These are phyloP conservation scores for Gynostemma pentaphyllum DNA, from an alignment of 306 rosid species.

Conservation along the genomic window DNA sequence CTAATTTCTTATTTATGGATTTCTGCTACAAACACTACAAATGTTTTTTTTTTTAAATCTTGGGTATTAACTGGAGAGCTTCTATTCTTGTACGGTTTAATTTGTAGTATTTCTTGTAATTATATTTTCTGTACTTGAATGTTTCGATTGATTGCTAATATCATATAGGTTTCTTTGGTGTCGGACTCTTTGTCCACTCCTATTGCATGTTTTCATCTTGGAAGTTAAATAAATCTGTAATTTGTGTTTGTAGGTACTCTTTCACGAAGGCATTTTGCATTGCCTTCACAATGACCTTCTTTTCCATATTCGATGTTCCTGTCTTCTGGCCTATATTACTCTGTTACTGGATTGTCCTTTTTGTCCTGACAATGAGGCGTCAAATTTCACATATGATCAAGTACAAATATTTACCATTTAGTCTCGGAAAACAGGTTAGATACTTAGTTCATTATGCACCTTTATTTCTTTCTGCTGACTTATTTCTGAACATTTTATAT, in stretches of 20 bases:
- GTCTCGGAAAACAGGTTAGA: slow-evolving; percentile 73
- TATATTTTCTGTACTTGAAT: background rate
- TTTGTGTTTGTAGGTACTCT: slow-evolving; percentile 45
- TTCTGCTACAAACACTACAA: background rate
- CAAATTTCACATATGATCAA: slow-evolving; percentile 92
- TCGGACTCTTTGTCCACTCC: background rate
- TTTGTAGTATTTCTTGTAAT: background rate
- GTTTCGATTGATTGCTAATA: background rate
- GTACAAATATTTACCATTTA: slow-evolving; percentile 71
- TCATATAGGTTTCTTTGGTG: background rate
- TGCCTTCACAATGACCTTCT: slow-evolving; percentile 84
- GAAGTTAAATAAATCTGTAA: background rate
- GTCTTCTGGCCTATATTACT: slow-evolving; percentile 92
- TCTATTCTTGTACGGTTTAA: background rate
- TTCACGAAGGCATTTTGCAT: slow-evolving; percentile 77
- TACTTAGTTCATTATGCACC: background rate
- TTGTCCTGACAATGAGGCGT: slow-evolving; percentile 86
- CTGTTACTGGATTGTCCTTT: slow-evolving; percentile 81
- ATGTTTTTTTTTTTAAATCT: background rate
- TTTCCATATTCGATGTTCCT: slow-evolving; percentile 81
- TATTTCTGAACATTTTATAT: background rate
- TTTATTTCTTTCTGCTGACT: background rate
- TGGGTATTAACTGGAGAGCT: background rate
- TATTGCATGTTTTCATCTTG: background rate
- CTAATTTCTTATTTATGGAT: background rate